Conservation (phyloP, 345 rosid genomes). For the Populus alba region DNA sequence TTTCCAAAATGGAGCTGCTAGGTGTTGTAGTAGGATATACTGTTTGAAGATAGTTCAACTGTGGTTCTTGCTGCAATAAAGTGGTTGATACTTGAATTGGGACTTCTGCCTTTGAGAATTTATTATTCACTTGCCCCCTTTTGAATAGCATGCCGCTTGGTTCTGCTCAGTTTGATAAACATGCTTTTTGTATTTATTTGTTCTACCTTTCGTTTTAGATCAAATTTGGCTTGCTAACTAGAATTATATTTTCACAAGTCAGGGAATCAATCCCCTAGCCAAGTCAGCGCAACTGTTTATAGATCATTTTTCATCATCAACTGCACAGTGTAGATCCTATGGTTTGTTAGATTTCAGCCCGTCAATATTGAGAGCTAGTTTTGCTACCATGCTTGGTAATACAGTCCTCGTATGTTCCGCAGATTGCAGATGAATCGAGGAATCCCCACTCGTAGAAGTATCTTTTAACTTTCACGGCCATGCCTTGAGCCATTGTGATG, state of each 20-base stretch:
- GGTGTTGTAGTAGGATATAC: background rate
- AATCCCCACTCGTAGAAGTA: background rate
- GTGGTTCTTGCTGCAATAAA: slow-evolving; percentile 11
- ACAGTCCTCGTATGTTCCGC: background rate
- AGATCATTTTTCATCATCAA: background rate
- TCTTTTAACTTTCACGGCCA: background rate
- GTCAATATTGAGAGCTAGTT: background rate
- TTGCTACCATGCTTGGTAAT: background rate
- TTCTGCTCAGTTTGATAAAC: background rate
- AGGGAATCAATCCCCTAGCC: background rate
- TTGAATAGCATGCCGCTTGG: slow-evolving; percentile 3
- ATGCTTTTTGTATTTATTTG: background rate
- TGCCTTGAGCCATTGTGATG: background rate
- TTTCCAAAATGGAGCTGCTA: slow-evolving; percentile 9
- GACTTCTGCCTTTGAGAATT: background rate
- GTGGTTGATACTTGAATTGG: slow-evolving; percentile 1
- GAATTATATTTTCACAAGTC: background rate
- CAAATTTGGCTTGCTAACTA: background rate
- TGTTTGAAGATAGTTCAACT: background rate
- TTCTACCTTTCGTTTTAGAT: background rate
- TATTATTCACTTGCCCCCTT: background rate
- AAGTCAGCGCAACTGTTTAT: background rate
- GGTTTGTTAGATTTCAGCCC: background rate
- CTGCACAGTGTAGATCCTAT: background rate
- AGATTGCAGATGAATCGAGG: background rate